phyloP scores from a whole-genome alignment of 75 land plant species.

The Adiantum capillusveneris region DNA sequence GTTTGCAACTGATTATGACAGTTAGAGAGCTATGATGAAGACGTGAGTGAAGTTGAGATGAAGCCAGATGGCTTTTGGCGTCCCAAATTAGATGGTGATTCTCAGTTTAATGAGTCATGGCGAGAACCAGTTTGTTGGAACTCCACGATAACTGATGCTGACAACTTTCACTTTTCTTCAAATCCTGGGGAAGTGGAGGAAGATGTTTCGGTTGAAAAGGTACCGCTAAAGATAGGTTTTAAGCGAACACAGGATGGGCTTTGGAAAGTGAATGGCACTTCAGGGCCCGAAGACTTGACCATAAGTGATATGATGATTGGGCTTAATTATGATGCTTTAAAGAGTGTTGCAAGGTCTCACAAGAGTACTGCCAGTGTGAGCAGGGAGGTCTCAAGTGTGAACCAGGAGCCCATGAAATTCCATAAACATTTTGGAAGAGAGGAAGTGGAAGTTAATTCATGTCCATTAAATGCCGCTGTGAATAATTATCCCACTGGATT shows the following conservation, averaged over 20 bases:
- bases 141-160: conserved; percentile 21
- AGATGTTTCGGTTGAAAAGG: conserved; percentile 49
- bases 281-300: conserved; percentile 19
- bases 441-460: conserved; percentile 38
- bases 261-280: conserved; percentile 65
- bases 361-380: conserved; percentile 76
- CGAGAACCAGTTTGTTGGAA: conserved; percentile 36
- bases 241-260: conserved; percentile 68
- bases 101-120: conserved; percentile 32
- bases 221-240: conserved; percentile 55
- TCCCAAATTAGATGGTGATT: conserved; percentile 50
- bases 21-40: conserved; percentile 77
- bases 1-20: conserved; percentile 13
- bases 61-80: conserved; percentile 98
- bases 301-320: conserved; percentile 19
- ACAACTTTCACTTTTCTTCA: conserved; percentile 12
- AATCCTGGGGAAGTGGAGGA: conserved; percentile 47
- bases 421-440: conserved; percentile 19
- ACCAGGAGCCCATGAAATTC: conserved; percentile 42
- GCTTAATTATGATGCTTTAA: conserved; percentile 4
- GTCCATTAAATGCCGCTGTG: conserved; percentile 31
- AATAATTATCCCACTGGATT: conserved; percentile 34
- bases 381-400: conserved; percentile 78
- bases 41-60: conserved; percentile 85
- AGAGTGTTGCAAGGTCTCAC: conserved; percentile 21